Evolutionary conservation across 805 yeast genomes (phyloP).

Genomic region (Sugiyamaella americana): DNA sequence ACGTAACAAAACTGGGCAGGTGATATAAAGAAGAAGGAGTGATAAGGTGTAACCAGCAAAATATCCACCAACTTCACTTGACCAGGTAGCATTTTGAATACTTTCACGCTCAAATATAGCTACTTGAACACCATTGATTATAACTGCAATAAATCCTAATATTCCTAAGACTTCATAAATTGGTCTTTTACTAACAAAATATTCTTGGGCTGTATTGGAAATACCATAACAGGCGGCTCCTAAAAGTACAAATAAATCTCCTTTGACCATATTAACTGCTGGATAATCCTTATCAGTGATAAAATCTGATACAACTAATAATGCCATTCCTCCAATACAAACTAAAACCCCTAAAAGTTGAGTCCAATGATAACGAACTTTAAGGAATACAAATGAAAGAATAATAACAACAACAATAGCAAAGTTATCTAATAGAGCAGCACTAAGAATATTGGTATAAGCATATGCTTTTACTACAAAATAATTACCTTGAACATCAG

Average conservation of each 20-base stretch:
- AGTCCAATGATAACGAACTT: constrained; percentile 42
- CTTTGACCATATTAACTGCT: constrained; percentile 38
- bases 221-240: constrained; percentile 42
- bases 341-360: constrained; percentile 37
- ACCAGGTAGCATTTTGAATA: constrained; percentile 36
- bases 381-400: constrained; percentile 36
- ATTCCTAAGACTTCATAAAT: constrained; percentile 40
- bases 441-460: constrained; percentile 40
- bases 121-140: constrained; percentile 40
- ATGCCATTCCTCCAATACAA: constrained; percentile 40
- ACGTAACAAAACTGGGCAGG: constrained; percentile 40
- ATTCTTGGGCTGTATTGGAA: constrained; percentile 41
- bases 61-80: constrained; percentile 37
- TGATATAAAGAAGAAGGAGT: constrained; percentile 35
- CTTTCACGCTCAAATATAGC: constrained; percentile 39
- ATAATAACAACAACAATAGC: constrained; percentile 41
- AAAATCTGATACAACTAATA: constrained; percentile 37
- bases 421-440: constrained; percentile 40
- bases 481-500: constrained; percentile 43
- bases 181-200: constrained; percentile 40
- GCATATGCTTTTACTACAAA: constrained; percentile 40
- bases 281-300: constrained; percentile 37
- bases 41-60: constrained; percentile 39
- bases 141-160: constrained; percentile 38
- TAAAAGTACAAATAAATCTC: constrained; percentile 39